Conservation (phyloP, 2,329 filamentous ascomycete genomes). For the Apiospora aurea region DNA sequence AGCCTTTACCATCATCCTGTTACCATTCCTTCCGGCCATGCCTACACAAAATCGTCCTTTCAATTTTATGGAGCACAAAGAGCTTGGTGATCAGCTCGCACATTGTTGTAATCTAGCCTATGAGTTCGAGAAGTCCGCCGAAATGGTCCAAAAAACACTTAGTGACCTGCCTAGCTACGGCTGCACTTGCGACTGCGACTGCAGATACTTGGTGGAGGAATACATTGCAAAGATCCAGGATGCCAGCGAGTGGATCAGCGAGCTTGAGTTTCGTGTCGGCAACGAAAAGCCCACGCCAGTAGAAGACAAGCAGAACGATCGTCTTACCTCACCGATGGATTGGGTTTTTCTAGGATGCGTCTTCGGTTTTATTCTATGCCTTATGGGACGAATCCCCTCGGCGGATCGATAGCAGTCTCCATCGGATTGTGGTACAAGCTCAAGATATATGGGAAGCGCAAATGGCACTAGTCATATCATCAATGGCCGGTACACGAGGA, state of each 20-base stretch:
- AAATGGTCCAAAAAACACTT: not conserved
- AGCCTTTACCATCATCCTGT: not conserved
- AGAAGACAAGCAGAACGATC: no score
- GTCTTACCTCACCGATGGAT: no score
- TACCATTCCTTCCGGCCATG: not conserved
- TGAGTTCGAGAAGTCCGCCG: not conserved
- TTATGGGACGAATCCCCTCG: no score
- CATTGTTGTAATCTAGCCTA: not conserved
- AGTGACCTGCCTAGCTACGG: not conserved
- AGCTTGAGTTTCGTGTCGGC: no score
- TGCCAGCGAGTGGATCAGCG: no score
- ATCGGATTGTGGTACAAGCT: not conserved
- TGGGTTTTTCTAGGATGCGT: no score
- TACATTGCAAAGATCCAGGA: no score
- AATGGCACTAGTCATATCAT: slow-evolving; percentile 4
- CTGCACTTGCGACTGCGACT: not conserved
- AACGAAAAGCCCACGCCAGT: no score
- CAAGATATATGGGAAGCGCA: not conserved
- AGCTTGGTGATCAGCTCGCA: not conserved
- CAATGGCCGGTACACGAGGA: not conserved
- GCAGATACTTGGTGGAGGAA: no score
- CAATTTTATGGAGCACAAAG: not conserved
- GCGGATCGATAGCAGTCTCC: not conserved
- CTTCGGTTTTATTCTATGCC: no score
- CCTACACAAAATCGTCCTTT: not conserved